Evolutionary conservation across 352 stramenopile genomes (phyloP), one percentile per base, ranked within the genome.

Genomic region (Phytophthora pinifolia): DNA sequence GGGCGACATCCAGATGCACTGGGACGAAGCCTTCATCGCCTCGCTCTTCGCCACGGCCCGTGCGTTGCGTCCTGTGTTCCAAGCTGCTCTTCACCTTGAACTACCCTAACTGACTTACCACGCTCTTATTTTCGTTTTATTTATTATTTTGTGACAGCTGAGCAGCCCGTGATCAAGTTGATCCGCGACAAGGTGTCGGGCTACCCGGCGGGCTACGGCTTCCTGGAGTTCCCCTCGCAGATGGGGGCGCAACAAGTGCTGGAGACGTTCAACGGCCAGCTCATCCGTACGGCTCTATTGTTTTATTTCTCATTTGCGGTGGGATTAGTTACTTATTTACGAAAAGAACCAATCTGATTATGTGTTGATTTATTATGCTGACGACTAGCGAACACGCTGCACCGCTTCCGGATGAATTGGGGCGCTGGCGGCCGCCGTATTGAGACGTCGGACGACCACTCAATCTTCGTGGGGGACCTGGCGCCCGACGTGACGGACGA

Each of bases 331-430:
- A 47, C 14, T 34, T 36, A 17, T 44, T 49, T 64, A 39, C 2
- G 36, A 25, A 13, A 9, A 8, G 18, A 15, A 49, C 41, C 14
- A 42, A 47, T 59, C 42, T 59, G 45, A 59, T 49, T 36, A 42
- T 37, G 14, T 66, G 12, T 34, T 44, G 52, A 43, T 29, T 43
- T 17, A 39, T 30, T 45, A 34, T 51, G 4, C 18, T 38, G 8
- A 37, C 42, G 47, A 59, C 20, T 69, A 96, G 88, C 83, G 42
- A 93, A 92, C 52, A 96, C 88, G 30, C 57, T 83, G 60, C 80
- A 96, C 56, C 86, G 87, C 15, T 97, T 96, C 67, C 85, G 89
- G 31, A 91, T 97, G 65, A 97, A 97, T 65, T 97, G 89, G 89
- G 89, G 89, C 31, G 83, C 83, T 32, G 87, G 88, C 17, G 89